Evolutionary conservation across 345 rosid species (phyloP), one percentile per base, ranked within the genome.

Genomic region (Raphanus raphanistrum): DNA sequence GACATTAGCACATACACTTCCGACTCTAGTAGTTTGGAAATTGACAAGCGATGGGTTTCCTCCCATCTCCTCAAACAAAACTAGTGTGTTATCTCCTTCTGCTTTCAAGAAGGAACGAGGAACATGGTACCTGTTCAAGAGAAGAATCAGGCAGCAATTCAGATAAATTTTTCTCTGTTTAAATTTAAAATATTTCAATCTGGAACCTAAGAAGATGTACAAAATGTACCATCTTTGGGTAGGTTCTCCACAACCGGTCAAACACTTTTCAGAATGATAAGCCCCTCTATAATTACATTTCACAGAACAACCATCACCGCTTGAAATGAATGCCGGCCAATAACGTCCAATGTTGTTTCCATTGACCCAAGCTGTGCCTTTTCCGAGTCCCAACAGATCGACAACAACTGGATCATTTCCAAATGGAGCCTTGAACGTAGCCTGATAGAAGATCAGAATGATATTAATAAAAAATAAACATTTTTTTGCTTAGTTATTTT

Each of bases 311-410:
- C 83, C 86, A 3, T 75, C 64, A 0, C 54, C 52, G 0, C 59
- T 59, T 2, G 88, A 72, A 1, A 68, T 7, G 38, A 33, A 33
- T 7, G 38, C 38, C 9, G 38, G 38, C 38, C 38, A 33, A 33
- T 33, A 33, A 33, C 89, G 84, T 8, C 91, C 92, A 1, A 87
- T 68, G 68, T 82, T 70, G 63, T 80, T 25, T 0, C 85, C 84
- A 45, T 86, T 90, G 9, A 87, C 83, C 94, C 90, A 91, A 35
- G 90, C 93, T 1, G 66, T 38, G 1, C 94, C 94, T 67, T 91
- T 91, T 5, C 90, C 89, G 78, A 89, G 72, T 10, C 94, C 94
- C 63, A 54, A 70, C 16, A 88, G 75, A 61, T 91, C 89, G 3
- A 90, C 81, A 8, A 80, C 90, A 7, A 89, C 89, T 0, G 89